Conservation (phyloP, 108 stramenopile genomes). For the Thalassiosira profunda region DNA sequence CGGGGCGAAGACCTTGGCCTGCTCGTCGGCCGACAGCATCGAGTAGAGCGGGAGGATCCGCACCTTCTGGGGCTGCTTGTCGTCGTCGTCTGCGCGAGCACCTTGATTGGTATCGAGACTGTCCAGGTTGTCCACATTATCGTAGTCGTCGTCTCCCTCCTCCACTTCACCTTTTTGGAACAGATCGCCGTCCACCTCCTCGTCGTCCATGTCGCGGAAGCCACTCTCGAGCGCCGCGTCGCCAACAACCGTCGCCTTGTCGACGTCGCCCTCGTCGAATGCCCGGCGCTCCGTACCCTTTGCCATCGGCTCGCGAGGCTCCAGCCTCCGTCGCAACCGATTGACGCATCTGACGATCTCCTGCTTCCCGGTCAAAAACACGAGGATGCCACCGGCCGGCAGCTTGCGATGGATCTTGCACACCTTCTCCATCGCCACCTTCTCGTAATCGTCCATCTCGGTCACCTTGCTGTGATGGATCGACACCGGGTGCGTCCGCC, state of each 20-base stretch:
- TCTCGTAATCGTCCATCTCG: slow-evolving; percentile 94
- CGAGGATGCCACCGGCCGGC: slow-evolving; percentile 94
- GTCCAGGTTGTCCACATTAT: slow-evolving; percentile 48
- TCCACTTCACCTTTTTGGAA: slow-evolving; percentile 52
- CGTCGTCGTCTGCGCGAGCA: slow-evolving; percentile 38
- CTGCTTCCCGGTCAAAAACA: slow-evolving; percentile 96
- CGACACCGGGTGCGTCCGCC: slow-evolving; percentile 95
- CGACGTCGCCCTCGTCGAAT: slow-evolving; percentile 1
- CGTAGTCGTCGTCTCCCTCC: slow-evolving; percentile 45
- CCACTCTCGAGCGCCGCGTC: no score
- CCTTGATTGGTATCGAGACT: slow-evolving; percentile 24
- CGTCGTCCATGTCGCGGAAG: slow-evolving; percentile 89
- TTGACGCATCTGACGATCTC: slow-evolving; percentile 93
- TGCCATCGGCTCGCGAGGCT: not conserved
- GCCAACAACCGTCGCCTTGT: slow-evolving; percentile 35
- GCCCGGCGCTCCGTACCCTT: slow-evolving; percentile 5
- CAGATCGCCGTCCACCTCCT: slow-evolving; percentile 76
- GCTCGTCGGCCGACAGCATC: slow-evolving; percentile 91
- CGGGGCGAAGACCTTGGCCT: slow-evolving; percentile 91
- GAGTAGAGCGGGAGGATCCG: slow-evolving; percentile 95
- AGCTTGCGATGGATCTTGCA: slow-evolving; percentile 92
- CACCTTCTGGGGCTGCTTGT: slow-evolving; percentile 62
- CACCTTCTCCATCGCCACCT: slow-evolving; percentile 77
- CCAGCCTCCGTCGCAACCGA: slow-evolving; percentile 56
- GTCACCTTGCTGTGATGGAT: slow-evolving; percentile 97